Percentiles rank a stretch among this genome's conserved stretches.
Conservation (phyloP, 2,329 filamentous ascomycete species). For the Malbranchea zuffiana region DNA sequence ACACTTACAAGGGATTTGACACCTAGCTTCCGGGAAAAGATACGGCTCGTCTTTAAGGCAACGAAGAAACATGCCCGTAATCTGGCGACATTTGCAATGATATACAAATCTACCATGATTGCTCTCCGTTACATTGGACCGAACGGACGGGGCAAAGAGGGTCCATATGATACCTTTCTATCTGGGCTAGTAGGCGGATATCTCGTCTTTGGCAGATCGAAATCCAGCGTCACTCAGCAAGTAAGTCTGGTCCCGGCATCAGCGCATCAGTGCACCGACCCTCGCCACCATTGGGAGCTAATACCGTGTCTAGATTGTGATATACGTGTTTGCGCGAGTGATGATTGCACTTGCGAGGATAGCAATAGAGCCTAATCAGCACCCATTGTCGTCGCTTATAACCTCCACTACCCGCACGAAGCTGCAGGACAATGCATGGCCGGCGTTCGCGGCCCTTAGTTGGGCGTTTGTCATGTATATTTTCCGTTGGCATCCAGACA, state of each 20-base stretch:
- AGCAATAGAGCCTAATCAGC: conserved; percentile 53
- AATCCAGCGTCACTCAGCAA: conserved; percentile 74
- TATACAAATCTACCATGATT: conserved; percentile 80
- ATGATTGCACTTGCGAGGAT: conserved; percentile 73
- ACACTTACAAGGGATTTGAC: conserved; percentile 7
- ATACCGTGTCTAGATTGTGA: conserved; percentile 59
- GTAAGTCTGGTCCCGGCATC: conserved; percentile 18
- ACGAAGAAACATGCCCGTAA: conserved; percentile 86
- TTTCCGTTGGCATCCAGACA: conserved; percentile 84
- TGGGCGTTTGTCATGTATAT: conserved; percentile 95
- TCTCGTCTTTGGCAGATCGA: conserved; percentile 73
- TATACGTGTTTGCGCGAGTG: conserved; percentile 93
- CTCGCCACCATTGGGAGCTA: neutral
- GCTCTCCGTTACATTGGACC: conserved; percentile 51
- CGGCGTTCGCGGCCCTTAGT: conserved; percentile 76
- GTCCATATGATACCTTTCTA: conserved; percentile 72
- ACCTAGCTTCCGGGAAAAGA: conserved; percentile 59
- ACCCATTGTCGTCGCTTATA: conserved; percentile 32
- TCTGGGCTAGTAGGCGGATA: conserved; percentile 85
- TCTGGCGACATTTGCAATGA: conserved; percentile 76
- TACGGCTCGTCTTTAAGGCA: conserved; percentile 65
- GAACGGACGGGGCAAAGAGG: conserved; percentile 43
- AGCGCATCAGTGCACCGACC: conserved; percentile 8
- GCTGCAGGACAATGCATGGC: conserved; percentile 70
- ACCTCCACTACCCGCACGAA: conserved; percentile 35